A percentile compares a stretch with the other conserved stretches of the same genome.
These are phyloP conservation scores for Zoysia matrella DNA, from an alignment of 202 grass and related monocot species.

Conservation along the genomic window DNA sequence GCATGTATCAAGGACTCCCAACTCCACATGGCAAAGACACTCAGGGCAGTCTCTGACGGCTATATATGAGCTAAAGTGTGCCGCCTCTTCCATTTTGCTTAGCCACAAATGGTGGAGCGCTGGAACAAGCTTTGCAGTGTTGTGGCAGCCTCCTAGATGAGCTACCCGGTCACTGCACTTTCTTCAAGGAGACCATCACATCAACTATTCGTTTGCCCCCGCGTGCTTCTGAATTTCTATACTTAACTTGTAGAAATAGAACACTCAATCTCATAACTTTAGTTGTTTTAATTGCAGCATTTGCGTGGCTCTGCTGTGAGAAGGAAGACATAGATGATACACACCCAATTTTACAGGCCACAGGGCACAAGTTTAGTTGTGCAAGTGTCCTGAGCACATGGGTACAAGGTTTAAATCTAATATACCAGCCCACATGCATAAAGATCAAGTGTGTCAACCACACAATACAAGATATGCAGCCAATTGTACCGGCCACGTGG, in stretches of 20 bases:
- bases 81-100: constrained; percentile 67
- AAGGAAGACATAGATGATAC: constrained; percentile 51
- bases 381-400: too few relatives aligned
- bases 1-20: too few relatives aligned
- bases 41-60: too few relatives aligned
- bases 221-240: neutral
- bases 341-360: too few relatives aligned
- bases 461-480: too few relatives aligned
- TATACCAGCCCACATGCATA: too few relatives aligned
- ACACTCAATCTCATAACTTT: neutral
- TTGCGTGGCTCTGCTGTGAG: constrained; percentile 74
- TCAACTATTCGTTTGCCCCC: constrained; percentile 52
- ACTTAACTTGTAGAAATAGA: neutral
- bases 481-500: too few relatives aligned
- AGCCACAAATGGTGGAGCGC: constrained; percentile 47
- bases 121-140: constrained; percentile 61
- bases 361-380: too few relatives aligned
- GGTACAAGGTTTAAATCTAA: too few relatives aligned
- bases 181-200: constrained; percentile 42
- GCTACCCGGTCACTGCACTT: constrained; percentile 45
- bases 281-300: constrained; percentile 44
- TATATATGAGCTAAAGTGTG: constrained; percentile 42
- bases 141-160: constrained; percentile 49
- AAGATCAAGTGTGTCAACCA: too few relatives aligned
- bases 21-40: too few relatives aligned